Evolutionary conservation across 768 basidiomycete genomes (phyloP).

Genomic region (Rhodocollybia butyracea): DNA sequence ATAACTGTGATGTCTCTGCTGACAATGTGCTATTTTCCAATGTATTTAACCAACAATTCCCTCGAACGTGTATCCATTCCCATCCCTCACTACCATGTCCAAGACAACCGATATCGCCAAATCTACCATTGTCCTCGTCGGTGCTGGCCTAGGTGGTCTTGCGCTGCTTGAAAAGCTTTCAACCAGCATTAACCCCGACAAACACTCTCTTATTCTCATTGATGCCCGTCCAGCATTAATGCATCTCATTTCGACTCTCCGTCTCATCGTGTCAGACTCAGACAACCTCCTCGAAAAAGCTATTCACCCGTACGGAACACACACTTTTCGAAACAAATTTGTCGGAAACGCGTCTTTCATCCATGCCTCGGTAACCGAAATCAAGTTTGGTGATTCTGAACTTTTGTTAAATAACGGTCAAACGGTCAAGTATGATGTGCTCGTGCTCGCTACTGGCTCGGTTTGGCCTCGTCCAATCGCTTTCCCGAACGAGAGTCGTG

Average conservation of each 20-base stretch:
- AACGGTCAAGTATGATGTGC: slow-evolving; percentile 45
- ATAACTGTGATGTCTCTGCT: too few species aligned
- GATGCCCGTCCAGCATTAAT: slow-evolving; percentile 47
- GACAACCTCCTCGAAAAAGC: slow-evolving; percentile 28
- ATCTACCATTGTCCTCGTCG: slow-evolving; percentile 41
- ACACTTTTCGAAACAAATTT: slow-evolving; percentile 25
- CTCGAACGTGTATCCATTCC: too few species aligned
- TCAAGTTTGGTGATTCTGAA: slow-evolving; percentile 20
- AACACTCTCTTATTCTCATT: slow-evolving; percentile 53
- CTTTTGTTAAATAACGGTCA: slow-evolving; percentile 50
- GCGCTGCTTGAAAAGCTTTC: slow-evolving; percentile 45
- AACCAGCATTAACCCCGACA: slow-evolving; percentile 39
- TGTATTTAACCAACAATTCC: too few species aligned
- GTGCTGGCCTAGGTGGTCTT: slow-evolving; percentile 53
- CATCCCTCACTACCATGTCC: too few species aligned
- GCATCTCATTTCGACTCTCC: slow-evolving; percentile 46
- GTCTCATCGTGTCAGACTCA: slow-evolving; percentile 46
- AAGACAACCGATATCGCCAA: neutral
- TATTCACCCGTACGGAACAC: slow-evolving; percentile 37
- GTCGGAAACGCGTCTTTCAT: slow-evolving; percentile 46
- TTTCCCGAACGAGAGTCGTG: slow-evolving; percentile 34
- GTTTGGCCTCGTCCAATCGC: slow-evolving; percentile 48
- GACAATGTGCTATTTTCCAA: too few species aligned
- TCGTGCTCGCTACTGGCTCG: slow-evolving; percentile 60
- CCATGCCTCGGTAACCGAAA: slow-evolving; percentile 32